Evolutionary conservation across 2,329 filamentous ascomycete species (phyloP).

Genomic region (Metarhizium anisopliae): DNA sequence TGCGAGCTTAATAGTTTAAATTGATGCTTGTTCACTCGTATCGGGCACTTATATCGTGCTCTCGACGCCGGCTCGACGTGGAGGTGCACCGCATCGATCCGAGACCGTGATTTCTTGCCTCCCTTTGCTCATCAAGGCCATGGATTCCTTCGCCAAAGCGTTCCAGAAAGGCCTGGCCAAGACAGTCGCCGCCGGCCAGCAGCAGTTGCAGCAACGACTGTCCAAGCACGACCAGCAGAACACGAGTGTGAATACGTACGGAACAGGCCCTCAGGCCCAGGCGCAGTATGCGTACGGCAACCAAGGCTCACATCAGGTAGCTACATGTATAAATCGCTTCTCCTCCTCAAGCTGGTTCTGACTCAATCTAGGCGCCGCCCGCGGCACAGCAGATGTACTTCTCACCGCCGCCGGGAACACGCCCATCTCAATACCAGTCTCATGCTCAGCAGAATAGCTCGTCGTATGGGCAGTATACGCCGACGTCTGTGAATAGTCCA

Average conservation of each 20-base stretch:
- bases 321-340: too few species aligned
- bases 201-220: constrained; percentile 10
- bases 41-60: not conserved
- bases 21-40: not conserved
- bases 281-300: not conserved
- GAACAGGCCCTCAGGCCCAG: not conserved
- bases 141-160: constrained; percentile 9
- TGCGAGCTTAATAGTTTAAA: not conserved
- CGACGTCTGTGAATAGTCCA: too few species aligned
- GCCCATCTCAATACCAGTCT: not conserved
- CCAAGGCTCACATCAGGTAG: not conserved
- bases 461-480: not conserved
- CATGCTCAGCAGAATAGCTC: not conserved
- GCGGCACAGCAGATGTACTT: not conserved
- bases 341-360: not conserved
- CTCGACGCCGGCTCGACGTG: too few species aligned
- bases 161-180: constrained; percentile 10
- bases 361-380: not conserved
- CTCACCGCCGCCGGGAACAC: not conserved
- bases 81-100: not conserved
- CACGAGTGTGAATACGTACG: not conserved
- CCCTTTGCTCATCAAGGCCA: not conserved
- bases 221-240: constrained; percentile 6
- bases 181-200: constrained; percentile 9
- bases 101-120: not conserved